Evolutionary conservation across 1,284 basidiomycete genomes (phyloP).

Genomic region (Somion occarium): DNA sequence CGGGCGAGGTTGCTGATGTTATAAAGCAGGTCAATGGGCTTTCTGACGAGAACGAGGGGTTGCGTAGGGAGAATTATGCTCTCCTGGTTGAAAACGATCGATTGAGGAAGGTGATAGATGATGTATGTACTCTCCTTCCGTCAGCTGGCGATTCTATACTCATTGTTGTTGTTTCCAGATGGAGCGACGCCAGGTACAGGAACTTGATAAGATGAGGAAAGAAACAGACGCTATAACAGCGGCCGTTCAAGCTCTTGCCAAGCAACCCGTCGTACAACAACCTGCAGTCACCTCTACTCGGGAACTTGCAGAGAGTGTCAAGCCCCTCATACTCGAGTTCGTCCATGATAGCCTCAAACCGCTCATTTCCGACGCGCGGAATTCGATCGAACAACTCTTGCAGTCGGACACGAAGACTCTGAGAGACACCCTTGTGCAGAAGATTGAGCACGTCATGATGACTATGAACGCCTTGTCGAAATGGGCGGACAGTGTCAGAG

Average conservation of each 20-base stretch:
- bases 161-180: too few species aligned
- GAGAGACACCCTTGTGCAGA: background rate
- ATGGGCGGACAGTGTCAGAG: constrained; percentile 1
- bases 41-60: background rate
- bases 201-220: background rate
- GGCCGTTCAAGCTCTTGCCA: background rate
- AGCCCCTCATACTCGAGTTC: background rate
- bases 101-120: background rate
- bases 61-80: background rate
- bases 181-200: background rate
- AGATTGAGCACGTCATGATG: background rate
- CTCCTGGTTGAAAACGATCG: background rate
- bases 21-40: background rate
- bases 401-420: background rate
- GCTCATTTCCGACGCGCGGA: background rate
- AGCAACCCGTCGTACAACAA: too few species aligned
- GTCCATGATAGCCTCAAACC: background rate
- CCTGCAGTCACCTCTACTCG: background rate
- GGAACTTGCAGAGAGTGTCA: background rate
- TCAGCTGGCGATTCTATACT: too few species aligned
- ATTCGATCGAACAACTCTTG: background rate
- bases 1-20: background rate
- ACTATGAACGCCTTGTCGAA: background rate
- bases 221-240: background rate
- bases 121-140: too few species aligned